Base-by-base conservation (phyloP, 345 rosid species). In the Cardamine occulta region DNA sequence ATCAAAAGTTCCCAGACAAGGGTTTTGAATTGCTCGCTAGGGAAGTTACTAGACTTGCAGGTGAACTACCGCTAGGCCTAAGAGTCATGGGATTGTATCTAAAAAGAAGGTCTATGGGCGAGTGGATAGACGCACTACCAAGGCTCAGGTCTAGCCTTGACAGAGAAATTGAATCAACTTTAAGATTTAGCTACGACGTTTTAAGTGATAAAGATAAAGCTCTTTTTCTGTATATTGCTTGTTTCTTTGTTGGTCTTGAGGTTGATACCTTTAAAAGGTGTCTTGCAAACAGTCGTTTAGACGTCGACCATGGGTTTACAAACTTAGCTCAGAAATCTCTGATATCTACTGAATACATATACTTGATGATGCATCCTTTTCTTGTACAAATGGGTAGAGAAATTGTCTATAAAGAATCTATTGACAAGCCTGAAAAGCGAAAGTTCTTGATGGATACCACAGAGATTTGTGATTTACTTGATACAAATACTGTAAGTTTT, bases 171-270 rank as follows among this genome's bases (percentile, higher is more conserved):
- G 53, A 7, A 0, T 11, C 15, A 3, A 23, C 61, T 2, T n/a
- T 80, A 17, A 68, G 18, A 37, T 67, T 74, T 35, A 78, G 84
- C 18, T 80, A 49, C 2, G 67, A 83, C 31, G 76, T 48, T 6
- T 51, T 83, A 4, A 13, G 59, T 5, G 32, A 42, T 15, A 10
- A 66, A 47, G 57, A 62, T 13, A 56, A 74, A 68, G 8, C 6
- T 1, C 55, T 80, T 1, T 83, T 83, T 72, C 65, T 77, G 9
- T 69, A 80, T n/a, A 74, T 83, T 21, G 81, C 81, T 8, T 77
- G 77, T 35, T 76, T 80, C 9, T 47, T 47, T 47, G 21, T 1
- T n/a, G 51, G 51, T 45, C 0, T 0, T 0, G 19, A n/a, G 19
- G 51, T n/a, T n/a, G 51, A n/a, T n/a, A 0, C 8, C 8, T 7